These are phyloP conservation scores for Trypanosoma mega DNA, from an alignment of 208 protist species.

Conservation along the genomic window DNA sequence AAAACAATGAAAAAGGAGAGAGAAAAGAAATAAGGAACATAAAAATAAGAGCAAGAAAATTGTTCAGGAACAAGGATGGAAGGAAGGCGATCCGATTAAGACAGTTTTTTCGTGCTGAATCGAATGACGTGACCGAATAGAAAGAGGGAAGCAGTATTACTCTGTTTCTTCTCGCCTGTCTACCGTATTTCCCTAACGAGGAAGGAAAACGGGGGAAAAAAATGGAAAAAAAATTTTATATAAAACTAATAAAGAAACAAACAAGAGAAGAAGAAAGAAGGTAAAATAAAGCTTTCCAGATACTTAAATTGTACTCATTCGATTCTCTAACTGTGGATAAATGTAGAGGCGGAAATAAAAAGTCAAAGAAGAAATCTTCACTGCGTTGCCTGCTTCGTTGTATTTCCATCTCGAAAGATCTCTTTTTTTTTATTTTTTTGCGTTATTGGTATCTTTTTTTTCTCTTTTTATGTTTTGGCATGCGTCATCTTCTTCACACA, in stretches of 20 bases:
- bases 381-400: too few relatives aligned
- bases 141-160: too few relatives aligned
- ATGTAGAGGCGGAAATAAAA: too few relatives aligned
- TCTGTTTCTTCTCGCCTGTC: too few relatives aligned
- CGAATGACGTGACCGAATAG: too few relatives aligned
- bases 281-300: constrained; percentile 3
- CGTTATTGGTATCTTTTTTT: constrained; percentile 2
- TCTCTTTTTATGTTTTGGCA: background rate
- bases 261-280: constrained; percentile 13
- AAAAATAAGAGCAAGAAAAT: background rate
- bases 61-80: background rate
- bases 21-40: constrained; percentile 15
- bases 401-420: too few relatives aligned
- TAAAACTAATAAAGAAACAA: constrained; percentile 10
- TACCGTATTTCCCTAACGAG: too few relatives aligned
- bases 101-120: too few relatives aligned
- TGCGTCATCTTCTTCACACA: background rate
- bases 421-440: background rate
- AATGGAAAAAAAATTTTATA: constrained; percentile 7
- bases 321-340: too few relatives aligned
- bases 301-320: background rate
- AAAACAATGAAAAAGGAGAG: constrained; percentile 15
- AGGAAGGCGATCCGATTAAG: too few relatives aligned
- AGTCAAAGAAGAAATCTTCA: too few relatives aligned
- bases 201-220: too few relatives aligned